Evolutionary conservation across 345 rosid genomes (phyloP), one percentile per base, ranked within the genome.

Genomic region (Acer campestre): DNA sequence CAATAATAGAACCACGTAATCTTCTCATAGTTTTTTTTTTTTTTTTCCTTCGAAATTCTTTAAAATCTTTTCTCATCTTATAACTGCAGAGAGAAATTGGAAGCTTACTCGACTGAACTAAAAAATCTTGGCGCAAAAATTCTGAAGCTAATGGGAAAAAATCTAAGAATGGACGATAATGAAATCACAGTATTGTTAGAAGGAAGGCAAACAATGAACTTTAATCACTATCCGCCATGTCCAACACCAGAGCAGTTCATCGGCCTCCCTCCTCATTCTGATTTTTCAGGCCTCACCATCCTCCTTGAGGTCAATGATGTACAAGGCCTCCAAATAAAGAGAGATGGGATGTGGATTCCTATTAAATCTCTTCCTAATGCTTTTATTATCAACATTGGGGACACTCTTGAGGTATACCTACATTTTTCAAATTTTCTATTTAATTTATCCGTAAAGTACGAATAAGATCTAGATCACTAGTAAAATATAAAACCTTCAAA

Each of bases 211-310:
- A 2, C 23, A 71, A 64, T 65, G 72, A 71, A 77, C 44, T 70
- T 80, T 62, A 76, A 65, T 18, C 76, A 76, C 73, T 76, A 70
- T 67, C 80, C 73, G 67, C 80, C 81, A 6, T 88, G 90, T 58
- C 83, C 87, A 3, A 76, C 82, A 62, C 87, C 86, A 1, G 79
- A 85, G 17, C 79, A 75, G 27, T 78, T 77, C 6, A 80, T 80
- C 4, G 89, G 90, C 42, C 80, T 82, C 13, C 68, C 51, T 61
- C 79, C 89, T 53, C 89, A 85, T 70, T 88, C 84, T 0, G 76
- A 75, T 10, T 29, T 29, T 4, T 1, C 0, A 9, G 71, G 40
- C 6, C 18, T 75, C 6, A 71, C 80, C 12, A 70, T 82, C 58
- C 79, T 78, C 14, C 70, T 78, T 38, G 79, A 82, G 35, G 16